Base-by-base conservation (phyloP, 192 early-diverging fungal species). In the Podila epigama region DNA sequence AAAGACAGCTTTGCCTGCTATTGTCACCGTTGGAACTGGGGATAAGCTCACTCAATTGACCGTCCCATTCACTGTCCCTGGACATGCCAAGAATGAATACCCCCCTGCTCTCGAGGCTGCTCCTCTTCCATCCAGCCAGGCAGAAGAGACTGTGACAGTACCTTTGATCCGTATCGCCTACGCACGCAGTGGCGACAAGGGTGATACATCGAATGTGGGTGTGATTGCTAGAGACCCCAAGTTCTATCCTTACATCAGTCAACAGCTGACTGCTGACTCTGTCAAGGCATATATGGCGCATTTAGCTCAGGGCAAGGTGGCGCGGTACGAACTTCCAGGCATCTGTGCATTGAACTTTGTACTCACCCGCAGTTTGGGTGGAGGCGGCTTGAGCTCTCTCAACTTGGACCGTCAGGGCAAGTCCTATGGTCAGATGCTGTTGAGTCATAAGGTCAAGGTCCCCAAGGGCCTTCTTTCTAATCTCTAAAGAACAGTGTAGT, bases 181-280 rank as follows among this genome's bases (percentile, higher is more conserved):
- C 72, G 89, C 84, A 13, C 75, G 89, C 22, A 88, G 86, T 67
- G 89, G 89, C 31, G 89, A 90, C 63, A 90, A 90, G 37, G 89
- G 89, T 31, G 86, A 90, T 57, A 82, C 82, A 16, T 83, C 81
- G 33, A 90, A 90, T 58, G 63, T 90, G 3, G 86, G 89, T 22
- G 82, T 90, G 13, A 82, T 90, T 69, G 83, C 85, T 20, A 69
- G 89, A 7, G 82, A 88, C 41, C 81, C 86, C 39, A 82, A 84
- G 70, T 88, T 80, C 53, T 82, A 82, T 39, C 82, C 83, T 29
- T 82, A 80, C 51, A 78, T 90, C 31, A 84, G 84, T 36, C 82
- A 85, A 41, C 77, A 83, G 22, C 37, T 90, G 34, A 89, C 87
- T 1, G 83, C 83, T 11, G 65, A 81, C 42, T 81, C 77, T 1